Conservation (phyloP, 805 yeast genomes). For the Torulaspora microellipsoides region DNA sequence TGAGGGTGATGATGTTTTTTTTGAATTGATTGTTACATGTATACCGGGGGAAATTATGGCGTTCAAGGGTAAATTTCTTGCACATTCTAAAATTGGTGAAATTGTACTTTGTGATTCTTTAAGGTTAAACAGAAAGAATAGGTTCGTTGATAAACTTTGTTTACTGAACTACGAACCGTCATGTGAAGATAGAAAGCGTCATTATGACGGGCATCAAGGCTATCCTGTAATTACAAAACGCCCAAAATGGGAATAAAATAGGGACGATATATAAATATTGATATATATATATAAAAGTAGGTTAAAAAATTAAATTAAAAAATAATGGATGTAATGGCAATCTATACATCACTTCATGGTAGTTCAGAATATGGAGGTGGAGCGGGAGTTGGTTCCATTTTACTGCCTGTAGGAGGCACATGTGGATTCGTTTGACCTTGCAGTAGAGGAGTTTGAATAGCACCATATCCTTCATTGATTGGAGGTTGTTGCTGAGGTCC, state of each 20-base stretch:
- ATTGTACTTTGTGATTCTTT: conserved; percentile 20
- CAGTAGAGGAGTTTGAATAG: conserved; percentile 5
- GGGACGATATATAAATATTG: background rate
- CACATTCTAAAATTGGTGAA: conserved; percentile 19
- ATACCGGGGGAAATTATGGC: conserved; percentile 23
- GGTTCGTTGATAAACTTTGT: conserved; percentile 21
- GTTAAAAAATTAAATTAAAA: background rate
- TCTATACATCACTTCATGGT: conserved; percentile 4
- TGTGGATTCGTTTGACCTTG: conserved; percentile 6
- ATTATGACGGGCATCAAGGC: background rate
- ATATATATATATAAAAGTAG: background rate
- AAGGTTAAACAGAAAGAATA: conserved; percentile 11
- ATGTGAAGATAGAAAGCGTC: conserved; percentile 7
- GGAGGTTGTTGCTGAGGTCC: background rate
- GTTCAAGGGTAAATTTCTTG: conserved; percentile 18
- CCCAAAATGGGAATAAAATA: conserved; percentile 9
- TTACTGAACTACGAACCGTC: conserved; percentile 14
- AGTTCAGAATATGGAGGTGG: conserved; percentile 17
- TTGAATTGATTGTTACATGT: conserved; percentile 18
- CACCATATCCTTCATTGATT: conserved; percentile 4
- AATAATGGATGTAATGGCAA: background rate
- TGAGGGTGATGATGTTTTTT: conserved; percentile 7
- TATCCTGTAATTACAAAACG: conserved; percentile 7
- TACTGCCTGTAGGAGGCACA: conserved; percentile 4
- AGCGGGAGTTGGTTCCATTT: conserved; percentile 7